phyloP scores from a whole-genome alignment of 331 rosid genomes.

The Quercus phellos region DNA sequence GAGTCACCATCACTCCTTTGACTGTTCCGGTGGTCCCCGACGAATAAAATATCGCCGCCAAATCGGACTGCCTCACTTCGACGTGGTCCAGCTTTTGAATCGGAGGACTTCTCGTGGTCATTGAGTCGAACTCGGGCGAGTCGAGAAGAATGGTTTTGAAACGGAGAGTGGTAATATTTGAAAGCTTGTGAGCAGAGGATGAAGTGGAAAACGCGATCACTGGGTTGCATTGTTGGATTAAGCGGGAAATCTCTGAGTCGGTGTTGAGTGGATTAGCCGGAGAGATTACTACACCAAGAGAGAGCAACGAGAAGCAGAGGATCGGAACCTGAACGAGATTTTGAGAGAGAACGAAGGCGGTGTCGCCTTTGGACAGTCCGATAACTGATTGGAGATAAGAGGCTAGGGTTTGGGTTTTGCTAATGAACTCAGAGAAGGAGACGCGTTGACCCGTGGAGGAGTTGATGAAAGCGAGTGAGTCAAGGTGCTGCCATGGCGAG shows the following conservation, averaged over 20 bases:
- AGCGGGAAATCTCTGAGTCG: conserved; percentile 3
- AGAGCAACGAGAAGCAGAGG: conserved; percentile 20
- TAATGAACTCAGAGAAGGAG: no score
- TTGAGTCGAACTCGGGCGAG: conserved; percentile 49
- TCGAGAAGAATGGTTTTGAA: conserved; percentile 23
- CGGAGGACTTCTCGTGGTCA: neutral
- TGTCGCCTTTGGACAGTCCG: conserved; percentile 15
- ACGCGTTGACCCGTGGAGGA: no score
- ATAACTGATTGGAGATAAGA: no score
- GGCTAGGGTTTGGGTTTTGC: no score
- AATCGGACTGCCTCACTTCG: conserved; percentile 42
- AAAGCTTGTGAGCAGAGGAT: conserved; percentile 6
- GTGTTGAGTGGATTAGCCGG: conserved; percentile 24
- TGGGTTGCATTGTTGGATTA: neutral
- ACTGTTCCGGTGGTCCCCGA: conserved; percentile 60
- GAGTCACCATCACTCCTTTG: conserved; percentile 54
- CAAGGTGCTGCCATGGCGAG: no score
- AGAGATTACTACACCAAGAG: conserved; percentile 21
- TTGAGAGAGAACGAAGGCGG: conserved; percentile 14
- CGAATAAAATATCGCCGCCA: conserved; percentile 53
- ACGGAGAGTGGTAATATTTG: neutral
- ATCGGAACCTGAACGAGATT: conserved; percentile 9
- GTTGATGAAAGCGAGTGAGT: no score
- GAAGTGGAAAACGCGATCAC: conserved; percentile 7
- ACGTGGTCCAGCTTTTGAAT: neutral